Percentiles rank a stretch among this genome's conserved stretches.
Conservation (phyloP, 139 green algal genomes). For the Picochlorum sp. region DNA sequence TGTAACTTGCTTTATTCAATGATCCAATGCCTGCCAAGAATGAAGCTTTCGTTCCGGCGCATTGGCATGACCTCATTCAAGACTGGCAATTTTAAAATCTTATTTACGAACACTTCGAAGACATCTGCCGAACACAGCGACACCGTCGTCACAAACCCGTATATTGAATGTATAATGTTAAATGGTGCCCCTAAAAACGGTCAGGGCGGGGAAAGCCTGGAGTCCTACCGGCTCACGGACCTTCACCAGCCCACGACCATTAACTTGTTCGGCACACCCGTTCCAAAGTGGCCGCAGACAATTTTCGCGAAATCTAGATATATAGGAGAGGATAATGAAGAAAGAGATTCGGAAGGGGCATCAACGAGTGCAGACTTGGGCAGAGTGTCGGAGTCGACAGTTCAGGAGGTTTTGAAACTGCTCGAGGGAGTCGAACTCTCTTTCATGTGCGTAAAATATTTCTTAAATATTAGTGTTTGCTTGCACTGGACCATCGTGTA, state of each 20-base stretch:
- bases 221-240: background rate
- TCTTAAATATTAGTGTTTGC: background rate
- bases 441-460: background rate
- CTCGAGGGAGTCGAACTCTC: background rate
- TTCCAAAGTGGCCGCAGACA: background rate
- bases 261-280: background rate
- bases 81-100: too few relatives aligned
- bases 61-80: too few relatives aligned
- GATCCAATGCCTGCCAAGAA: too few relatives aligned
- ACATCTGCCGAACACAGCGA: too few relatives aligned
- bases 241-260: background rate
- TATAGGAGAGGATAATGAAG: background rate
- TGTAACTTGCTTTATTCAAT: too few relatives aligned
- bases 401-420: slow-evolving; percentile 5
- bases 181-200: background rate
- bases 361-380: background rate
- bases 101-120: too few relatives aligned
- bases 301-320: background rate
- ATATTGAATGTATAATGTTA: background rate
- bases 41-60: too few relatives aligned
- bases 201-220: background rate
- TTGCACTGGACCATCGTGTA: background rate
- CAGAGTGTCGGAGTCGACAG: background rate
- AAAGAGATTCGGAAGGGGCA: background rate
- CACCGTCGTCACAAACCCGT: too few relatives aligned